Conservation (phyloP, 2,329 filamentous ascomycete species). For the Trichophaea hybrida region DNA sequence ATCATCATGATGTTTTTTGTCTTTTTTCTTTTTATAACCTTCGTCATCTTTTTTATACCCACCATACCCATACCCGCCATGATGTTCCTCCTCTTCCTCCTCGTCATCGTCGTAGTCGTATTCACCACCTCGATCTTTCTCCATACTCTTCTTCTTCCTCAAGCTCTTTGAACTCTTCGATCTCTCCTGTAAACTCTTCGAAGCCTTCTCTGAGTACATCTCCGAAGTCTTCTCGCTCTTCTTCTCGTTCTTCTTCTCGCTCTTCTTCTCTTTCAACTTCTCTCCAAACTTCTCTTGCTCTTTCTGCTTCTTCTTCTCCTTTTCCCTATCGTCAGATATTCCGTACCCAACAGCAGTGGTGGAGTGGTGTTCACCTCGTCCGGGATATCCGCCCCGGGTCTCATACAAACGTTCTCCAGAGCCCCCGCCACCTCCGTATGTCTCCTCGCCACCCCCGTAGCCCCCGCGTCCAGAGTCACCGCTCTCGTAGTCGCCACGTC, state of each 20-base stretch:
- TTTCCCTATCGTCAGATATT: slow-evolving; percentile 6
- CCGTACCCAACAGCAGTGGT: background rate
- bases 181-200: slow-evolving; percentile 3
- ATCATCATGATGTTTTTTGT: too few species aligned
- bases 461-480: slow-evolving; percentile 4
- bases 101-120: slow-evolving; percentile 7
- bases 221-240: slow-evolving; percentile 2
- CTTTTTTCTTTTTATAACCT: background rate
- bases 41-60: too few species aligned
- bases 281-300: background rate
- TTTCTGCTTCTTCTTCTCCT: slow-evolving; percentile 15
- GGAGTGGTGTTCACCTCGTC: background rate
- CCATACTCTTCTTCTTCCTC: slow-evolving; percentile 12
- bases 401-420: background rate
- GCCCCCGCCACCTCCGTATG: slow-evolving; percentile 23
- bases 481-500: background rate
- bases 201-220: background rate
- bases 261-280: slow-evolving; percentile 14
- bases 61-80: background rate
- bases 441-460: slow-evolving; percentile 11
- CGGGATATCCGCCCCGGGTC: background rate
- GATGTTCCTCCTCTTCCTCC: slow-evolving; percentile 4
- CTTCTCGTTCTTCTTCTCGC: slow-evolving; percentile 9
- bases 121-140: slow-evolving; percentile 15
- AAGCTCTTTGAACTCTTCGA: background rate